Evolutionary conservation across 371 early-diverging fungal genomes (phyloP).

Genomic region (Syncephalastrum contaminatum): DNA sequence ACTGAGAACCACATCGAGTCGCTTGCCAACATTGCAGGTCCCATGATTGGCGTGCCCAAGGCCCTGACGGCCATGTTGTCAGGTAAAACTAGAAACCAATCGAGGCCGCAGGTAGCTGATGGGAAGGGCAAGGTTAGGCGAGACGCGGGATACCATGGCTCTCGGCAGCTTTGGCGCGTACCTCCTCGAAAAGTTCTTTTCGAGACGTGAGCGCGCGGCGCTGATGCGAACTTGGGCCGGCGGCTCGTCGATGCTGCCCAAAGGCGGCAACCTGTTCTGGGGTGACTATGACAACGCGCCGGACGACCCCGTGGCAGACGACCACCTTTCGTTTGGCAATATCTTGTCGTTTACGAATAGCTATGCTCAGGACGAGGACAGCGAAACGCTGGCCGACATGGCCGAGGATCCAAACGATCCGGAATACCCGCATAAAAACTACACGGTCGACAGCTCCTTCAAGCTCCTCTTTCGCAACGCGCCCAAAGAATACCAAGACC

Average conservation of each 20-base stretch:
- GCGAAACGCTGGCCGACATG: conserved; percentile 17
- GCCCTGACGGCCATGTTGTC: conserved; percentile 73
- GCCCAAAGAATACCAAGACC: conserved; percentile 44
- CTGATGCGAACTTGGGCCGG: conserved; percentile 89
- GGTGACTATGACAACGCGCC: conserved; percentile 66
- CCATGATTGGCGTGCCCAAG: conserved; percentile 90
- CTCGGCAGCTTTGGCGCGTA: conserved; percentile 76
- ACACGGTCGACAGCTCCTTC: conserved; percentile 58
- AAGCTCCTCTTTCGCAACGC: conserved; percentile 53
- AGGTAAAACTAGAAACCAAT: conserved; percentile 33
- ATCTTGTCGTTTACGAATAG: conserved; percentile 35
- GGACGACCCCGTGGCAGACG: conserved; percentile 49
- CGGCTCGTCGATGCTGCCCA: conserved; percentile 76
- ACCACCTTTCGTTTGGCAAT: conserved; percentile 37
- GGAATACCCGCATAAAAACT: conserved; percentile 24
- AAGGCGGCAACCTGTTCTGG: conserved; percentile 88
- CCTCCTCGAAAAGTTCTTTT: conserved; percentile 86
- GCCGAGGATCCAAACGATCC: conserved; percentile 3
- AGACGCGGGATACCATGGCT: conserved; percentile 87
- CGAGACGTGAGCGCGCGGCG: conserved; percentile 70
- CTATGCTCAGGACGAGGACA: too few species aligned
- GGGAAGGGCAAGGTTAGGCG: conserved; percentile 58
- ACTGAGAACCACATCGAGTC: conserved; percentile 79
- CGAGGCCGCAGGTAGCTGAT: too few species aligned
- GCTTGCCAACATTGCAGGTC: conserved; percentile 87